These are phyloP conservation scores for Asterochloris erici DNA, from an alignment of 139 green algal species.

Conservation along the genomic window DNA sequence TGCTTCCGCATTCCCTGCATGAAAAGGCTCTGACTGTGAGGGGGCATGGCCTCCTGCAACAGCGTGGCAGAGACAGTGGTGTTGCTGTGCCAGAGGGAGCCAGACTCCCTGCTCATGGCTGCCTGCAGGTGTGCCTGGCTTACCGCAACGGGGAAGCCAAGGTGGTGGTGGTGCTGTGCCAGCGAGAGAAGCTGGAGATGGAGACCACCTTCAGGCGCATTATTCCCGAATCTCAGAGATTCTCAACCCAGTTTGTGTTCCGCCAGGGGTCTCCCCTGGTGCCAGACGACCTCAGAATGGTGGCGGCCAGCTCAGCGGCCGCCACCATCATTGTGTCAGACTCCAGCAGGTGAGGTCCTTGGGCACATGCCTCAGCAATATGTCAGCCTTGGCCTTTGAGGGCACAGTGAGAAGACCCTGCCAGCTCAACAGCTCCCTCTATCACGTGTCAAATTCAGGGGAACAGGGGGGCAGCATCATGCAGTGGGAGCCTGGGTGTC, in stretches of 20 bases:
- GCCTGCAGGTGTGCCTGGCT: constrained; percentile 35
- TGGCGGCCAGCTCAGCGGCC: constrained; percentile 29
- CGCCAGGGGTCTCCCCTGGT: constrained; percentile 35
- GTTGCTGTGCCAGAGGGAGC: no score
- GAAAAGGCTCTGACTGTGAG: no score
- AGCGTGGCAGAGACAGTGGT: no score
- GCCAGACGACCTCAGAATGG: constrained; percentile 36
- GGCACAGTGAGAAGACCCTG: no score
- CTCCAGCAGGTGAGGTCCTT: constrained; percentile 22
- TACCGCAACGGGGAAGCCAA: constrained; percentile 27
- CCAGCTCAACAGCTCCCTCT: no score
- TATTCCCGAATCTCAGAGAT: constrained; percentile 20
- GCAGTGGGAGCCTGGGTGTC: no score
- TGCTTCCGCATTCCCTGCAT: no score
- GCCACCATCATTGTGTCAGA: constrained; percentile 44
- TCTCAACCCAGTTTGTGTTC: constrained; percentile 45
- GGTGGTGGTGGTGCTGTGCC: constrained; percentile 47
- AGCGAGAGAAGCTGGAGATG: constrained; percentile 54
- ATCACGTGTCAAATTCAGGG: no score
- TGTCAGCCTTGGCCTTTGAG: no score
- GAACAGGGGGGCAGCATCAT: background rate
- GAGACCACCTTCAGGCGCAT: constrained; percentile 36
- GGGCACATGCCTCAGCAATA: no score
- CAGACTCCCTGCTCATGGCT: no score
- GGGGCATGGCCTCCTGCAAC: no score